A percentile compares a stretch with the other conserved stretches of the same genome.
These are phyloP conservation scores for Naganishia onofrii DNA, from an alignment of 768 basidiomycete genomes.

Conservation along the genomic window DNA sequence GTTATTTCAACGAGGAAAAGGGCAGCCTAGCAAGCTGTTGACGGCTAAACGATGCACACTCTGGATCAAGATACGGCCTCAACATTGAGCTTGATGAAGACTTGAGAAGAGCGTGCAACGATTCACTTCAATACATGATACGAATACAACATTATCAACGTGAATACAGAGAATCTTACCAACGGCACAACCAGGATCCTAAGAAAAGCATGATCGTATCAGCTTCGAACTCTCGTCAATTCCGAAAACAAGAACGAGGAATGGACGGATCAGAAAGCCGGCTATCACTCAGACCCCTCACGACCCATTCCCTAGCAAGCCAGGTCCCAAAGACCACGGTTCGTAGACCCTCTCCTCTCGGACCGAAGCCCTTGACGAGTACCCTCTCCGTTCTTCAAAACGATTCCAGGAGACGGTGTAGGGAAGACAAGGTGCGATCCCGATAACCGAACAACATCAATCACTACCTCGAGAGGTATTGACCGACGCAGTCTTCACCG, in stretches of 20 bases:
- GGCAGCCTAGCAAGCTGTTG: no score
- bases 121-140: no score
- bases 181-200: neutral
- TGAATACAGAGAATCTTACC: neutral
- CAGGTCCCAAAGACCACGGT: slow-evolving; percentile 17
- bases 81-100: no score
- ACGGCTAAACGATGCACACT: no score
- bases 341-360: slow-evolving; percentile 18
- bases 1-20: no score
- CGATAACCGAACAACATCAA: slow-evolving; percentile 20
- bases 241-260: neutral
- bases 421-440: slow-evolving; percentile 18
- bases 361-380: slow-evolving; percentile 2
- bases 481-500: slow-evolving; percentile 14
- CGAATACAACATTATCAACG: neutral
- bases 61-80: no score
- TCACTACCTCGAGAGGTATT: neutral
- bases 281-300: slow-evolving; percentile 17
- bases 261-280: slow-evolving; percentile 26
- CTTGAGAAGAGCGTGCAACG: no score
- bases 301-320: slow-evolving; percentile 1
- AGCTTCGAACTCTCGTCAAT: neutral
- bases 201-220: neutral
- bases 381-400: slow-evolving; percentile 25
- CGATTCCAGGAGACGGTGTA: slow-evolving; percentile 18